Conservation (phyloP, 2,329 filamentous ascomycete genomes). For the Phaeosphaeriaceae sp. region DNA sequence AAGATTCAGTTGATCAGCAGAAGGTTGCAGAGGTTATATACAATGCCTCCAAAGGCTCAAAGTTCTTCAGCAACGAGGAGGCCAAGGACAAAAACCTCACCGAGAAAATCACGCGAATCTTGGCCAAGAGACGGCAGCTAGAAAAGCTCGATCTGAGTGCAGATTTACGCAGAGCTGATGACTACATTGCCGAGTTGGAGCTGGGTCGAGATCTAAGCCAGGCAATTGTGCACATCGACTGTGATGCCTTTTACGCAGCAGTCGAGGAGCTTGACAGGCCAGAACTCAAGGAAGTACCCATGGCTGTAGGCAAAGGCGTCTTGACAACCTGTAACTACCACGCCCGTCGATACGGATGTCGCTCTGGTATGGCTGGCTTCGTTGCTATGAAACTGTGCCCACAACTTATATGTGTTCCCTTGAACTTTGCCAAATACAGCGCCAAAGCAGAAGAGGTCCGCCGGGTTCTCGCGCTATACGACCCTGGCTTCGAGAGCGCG, state of each 20-base stretch:
- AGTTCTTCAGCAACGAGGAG: conserved; percentile 94
- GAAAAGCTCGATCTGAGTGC: conserved; percentile 76
- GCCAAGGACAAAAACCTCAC: conserved; percentile 81
- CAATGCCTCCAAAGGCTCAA: conserved; percentile 93
- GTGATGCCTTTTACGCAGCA: conserved; percentile 96
- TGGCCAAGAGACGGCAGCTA: conserved; percentile 75
- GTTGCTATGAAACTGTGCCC: conserved; percentile 95
- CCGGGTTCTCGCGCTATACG: conserved; percentile 82
- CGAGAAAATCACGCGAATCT: conserved; percentile 80
- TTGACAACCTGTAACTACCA: conserved; percentile 83
- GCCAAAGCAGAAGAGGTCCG: conserved; percentile 89
- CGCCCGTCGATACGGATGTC: conserved; percentile 86
- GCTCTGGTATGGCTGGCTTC: conserved; percentile 95
- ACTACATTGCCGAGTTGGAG: conserved; percentile 81
- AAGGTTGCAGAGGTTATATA: conserved; percentile 98
- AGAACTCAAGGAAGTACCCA: conserved; percentile 83
- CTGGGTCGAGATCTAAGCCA: conserved; percentile 80
- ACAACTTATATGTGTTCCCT: conserved; percentile 77
- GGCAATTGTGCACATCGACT: conserved; percentile 88
- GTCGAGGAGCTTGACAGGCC: conserved; percentile 80
- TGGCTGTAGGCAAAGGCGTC: conserved; percentile 82
- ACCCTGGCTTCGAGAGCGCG: conserved; percentile 87
- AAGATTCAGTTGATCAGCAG: conserved; percentile 89
- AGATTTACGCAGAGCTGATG: conserved; percentile 78
- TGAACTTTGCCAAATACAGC: conserved; percentile 90